These are phyloP conservation scores for Zygnema circumcarinatum DNA, from an alignment of 139 green algal species.

Conservation along the genomic window DNA sequence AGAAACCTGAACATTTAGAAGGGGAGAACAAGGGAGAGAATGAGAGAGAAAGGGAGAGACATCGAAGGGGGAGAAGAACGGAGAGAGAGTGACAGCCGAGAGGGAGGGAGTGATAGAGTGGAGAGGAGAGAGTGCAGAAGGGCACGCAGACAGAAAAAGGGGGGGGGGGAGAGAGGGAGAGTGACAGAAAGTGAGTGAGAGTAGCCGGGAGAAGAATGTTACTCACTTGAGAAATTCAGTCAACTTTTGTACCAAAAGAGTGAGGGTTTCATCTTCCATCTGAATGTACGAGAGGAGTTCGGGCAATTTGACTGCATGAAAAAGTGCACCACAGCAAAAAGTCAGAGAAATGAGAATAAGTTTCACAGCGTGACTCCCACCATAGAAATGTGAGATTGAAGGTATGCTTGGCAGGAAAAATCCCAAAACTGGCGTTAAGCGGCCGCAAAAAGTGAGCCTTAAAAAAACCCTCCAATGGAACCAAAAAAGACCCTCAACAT, in stretches of 20 bases:
- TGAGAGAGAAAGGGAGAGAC: neutral
- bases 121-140: too few species aligned
- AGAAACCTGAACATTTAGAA: slow-evolving; percentile 23
- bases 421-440: too few species aligned
- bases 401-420: too few species aligned
- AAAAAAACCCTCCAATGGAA: too few species aligned
- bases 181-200: neutral
- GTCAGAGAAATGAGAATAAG: too few species aligned
- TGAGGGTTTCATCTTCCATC: slow-evolving; percentile 26
- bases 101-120: neutral
- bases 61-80: too few species aligned
- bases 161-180: neutral
- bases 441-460: too few species aligned
- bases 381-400: too few species aligned
- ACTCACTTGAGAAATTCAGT: slow-evolving; percentile 48
- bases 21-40: neutral
- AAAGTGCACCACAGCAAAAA: too few species aligned
- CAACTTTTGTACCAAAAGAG: slow-evolving; percentile 27
- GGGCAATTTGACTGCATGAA: slow-evolving; percentile 46
- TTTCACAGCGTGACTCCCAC: too few species aligned
- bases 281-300: slow-evolving; percentile 44
- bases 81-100: neutral
- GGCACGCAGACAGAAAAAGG: neutral
- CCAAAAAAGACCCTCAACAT: too few species aligned
- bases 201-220: neutral